Base-by-base conservation (phyloP, 2,329 filamentous ascomycete species). In the Aschersonia sp. region DNA sequence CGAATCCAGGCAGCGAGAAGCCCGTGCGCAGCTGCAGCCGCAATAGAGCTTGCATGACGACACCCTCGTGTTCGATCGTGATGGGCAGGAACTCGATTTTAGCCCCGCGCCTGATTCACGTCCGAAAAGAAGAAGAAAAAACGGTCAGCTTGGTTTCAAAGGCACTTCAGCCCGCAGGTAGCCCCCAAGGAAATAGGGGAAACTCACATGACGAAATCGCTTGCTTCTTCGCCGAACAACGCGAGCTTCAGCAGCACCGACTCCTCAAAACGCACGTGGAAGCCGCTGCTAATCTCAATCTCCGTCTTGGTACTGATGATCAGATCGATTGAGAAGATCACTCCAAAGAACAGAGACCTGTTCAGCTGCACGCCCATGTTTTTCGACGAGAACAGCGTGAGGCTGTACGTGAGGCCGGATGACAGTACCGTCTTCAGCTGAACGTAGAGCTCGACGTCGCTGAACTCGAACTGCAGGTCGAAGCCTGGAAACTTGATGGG, bases 71-170 rank as follows among this genome's bases (percentile, higher is more conserved):
- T 49, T 67, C 58, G 32, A 78, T 59, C 0, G 64, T 72, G 4
- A 79, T 70, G 0, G 76, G 75, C 1, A 79, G 66, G 48, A 77
- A 77, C 48, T 77, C 73, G 49, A 77, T 78, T 11, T 66, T 57
- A 0, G 70, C 75, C 5, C 73, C 73, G 4, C 71, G 68, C 43
- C 72, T 76, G 45, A 8, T 31, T 22, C 6, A 22, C 12, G 12
- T 11, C 40, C 6, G 12, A 37, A 29, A 29, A 30, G 30, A n/a
- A 41, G 10, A 12, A 29, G 10, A 9, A 5, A 22, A 22, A 22
- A 22, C 22, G 22, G 22, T 22, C 22, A 22, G 22, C 22, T 22
- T 22, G 22, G 4, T 22, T 22, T 22, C 22, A 22, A 22, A 14
- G 14, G 14, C 14, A 14, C 1, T 14, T 1, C 14, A 14, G 2